A percentile compares a stretch with the other conserved stretches of the same genome.
Conservation (phyloP, 2,329 filamentous ascomycete genomes). For the Talaromyces sp. region DNA sequence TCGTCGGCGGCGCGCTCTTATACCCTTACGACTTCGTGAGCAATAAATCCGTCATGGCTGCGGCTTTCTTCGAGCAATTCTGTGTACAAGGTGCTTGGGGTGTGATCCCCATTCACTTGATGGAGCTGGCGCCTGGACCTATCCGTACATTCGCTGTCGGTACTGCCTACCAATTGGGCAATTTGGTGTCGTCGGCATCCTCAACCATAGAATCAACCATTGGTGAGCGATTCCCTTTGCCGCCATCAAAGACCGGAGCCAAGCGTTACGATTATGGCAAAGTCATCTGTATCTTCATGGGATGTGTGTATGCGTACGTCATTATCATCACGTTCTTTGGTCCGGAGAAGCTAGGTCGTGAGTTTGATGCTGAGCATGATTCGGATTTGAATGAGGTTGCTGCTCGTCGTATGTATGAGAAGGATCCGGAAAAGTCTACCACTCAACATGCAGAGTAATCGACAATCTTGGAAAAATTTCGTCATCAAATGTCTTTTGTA, state of each 20-base stretch:
- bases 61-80: conserved; percentile 81
- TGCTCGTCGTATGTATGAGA: conserved; percentile 31
- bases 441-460: conserved; percentile 15
- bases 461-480: too few species aligned
- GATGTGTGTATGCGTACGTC: conserved; percentile 66
- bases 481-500: neutral
- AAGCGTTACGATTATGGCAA: conserved; percentile 70
- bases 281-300: conserved; percentile 91
- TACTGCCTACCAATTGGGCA: conserved; percentile 54
- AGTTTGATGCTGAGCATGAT: conserved; percentile 49
- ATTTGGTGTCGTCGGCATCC: conserved; percentile 10
- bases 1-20: conserved; percentile 70
- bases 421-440: conserved; percentile 31
- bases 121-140: conserved; percentile 60
- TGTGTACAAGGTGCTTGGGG: conserved; percentile 75
- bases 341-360: conserved; percentile 47
- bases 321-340: conserved; percentile 51
- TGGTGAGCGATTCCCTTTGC: conserved; percentile 70
- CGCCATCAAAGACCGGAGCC: conserved; percentile 49
- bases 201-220: conserved; percentile 45
- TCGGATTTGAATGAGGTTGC: conserved; percentile 45
- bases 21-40: conserved; percentile 77
- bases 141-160: conserved; percentile 64
- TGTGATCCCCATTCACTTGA: conserved; percentile 67
- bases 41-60: conserved; percentile 64